Evolutionary conservation across 306 rosid genomes (phyloP).

Genomic region (Canavalia gladiata): DNA sequence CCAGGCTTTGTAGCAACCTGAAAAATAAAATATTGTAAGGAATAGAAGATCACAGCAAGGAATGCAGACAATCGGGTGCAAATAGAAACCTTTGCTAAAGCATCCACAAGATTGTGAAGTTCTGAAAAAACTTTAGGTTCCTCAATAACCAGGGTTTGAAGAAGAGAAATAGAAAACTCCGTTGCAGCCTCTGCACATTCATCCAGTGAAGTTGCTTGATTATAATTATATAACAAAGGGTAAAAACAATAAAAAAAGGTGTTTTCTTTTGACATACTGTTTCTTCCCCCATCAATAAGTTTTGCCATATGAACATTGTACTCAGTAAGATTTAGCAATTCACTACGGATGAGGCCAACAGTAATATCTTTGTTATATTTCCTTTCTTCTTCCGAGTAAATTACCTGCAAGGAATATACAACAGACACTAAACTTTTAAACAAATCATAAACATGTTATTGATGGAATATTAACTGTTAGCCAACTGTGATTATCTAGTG

Average conservation of each 20-base stretch:
- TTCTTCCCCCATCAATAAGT: constrained; percentile 97
- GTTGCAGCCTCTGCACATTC: constrained; percentile 84
- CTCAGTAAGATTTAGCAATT: constrained; percentile 91
- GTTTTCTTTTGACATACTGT: constrained; percentile 69
- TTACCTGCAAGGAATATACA: constrained; percentile 67
- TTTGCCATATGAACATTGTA: constrained; percentile 98
- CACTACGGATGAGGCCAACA: constrained; percentile 85
- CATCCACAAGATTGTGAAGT: constrained; percentile 96
- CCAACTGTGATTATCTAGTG: neutral
- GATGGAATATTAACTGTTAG: neutral
- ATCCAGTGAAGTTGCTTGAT: constrained; percentile 43
- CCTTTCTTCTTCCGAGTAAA: constrained; percentile 96
- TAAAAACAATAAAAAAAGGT: constrained; percentile 13
- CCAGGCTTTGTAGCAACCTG: constrained; percentile 96
- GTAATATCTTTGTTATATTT: constrained; percentile 92
- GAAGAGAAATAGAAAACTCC: constrained; percentile 86
- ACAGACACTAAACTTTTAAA: neutral
- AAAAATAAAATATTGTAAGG: constrained; percentile 47
- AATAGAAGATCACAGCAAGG: neutral
- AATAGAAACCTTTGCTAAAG: constrained; percentile 82
- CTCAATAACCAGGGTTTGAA: constrained; percentile 77
- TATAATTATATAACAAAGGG: constrained; percentile 18
- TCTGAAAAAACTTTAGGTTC: constrained; percentile 91
- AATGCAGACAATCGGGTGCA: constrained; percentile 10
- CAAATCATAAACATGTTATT: neutral